A percentile compares a stretch with the other conserved stretches of the same genome.
These are phyloP conservation scores for Pseudonectria foliicola DNA, from an alignment of 2,329 filamentous ascomycete genomes.

Conservation along the genomic window DNA sequence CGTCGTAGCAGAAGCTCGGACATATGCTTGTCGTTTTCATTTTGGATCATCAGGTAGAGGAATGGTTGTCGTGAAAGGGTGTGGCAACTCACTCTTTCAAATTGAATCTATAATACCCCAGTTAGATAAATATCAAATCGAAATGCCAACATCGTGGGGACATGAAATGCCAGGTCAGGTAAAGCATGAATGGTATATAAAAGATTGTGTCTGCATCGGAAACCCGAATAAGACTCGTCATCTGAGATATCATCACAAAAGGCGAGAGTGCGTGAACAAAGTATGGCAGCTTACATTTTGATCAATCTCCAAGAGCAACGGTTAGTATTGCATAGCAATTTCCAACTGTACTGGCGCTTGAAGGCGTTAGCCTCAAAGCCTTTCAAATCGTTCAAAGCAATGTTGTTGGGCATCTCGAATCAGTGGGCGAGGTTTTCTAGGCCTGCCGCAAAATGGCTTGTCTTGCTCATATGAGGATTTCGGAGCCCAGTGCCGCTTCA, in stretches of 20 bases:
- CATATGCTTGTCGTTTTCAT: constrained; percentile 95
- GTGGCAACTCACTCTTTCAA: constrained; percentile 19
- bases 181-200: constrained; percentile 69
- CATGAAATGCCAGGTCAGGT: constrained; percentile 31
- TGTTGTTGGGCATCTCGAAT: constrained; percentile 31
- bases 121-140: constrained; percentile 15
- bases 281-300: constrained; percentile 11
- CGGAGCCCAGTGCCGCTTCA: constrained; percentile 98
- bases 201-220: constrained; percentile 62
- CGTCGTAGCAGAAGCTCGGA: constrained; percentile 62
- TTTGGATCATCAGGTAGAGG: constrained; percentile 70
- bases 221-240: constrained; percentile 75
- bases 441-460: constrained; percentile 92
- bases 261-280: constrained; percentile 16
- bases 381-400: constrained; percentile 6
- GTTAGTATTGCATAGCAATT: no score
- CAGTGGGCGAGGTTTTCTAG: constrained; percentile 99
- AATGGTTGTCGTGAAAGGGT: constrained; percentile 8
- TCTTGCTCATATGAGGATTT: constrained; percentile 65
- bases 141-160: constrained; percentile 2
- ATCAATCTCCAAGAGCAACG: constrained; percentile 1
- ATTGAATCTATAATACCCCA: background rate
- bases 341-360: constrained; percentile 9
- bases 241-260: constrained; percentile 47
- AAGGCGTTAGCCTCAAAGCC: constrained; percentile 16